Evolutionary conservation across 2,329 filamentous ascomycete genomes (phyloP), one percentile per base, ranked within the genome.

Genomic region (Penicillium sp.): DNA sequence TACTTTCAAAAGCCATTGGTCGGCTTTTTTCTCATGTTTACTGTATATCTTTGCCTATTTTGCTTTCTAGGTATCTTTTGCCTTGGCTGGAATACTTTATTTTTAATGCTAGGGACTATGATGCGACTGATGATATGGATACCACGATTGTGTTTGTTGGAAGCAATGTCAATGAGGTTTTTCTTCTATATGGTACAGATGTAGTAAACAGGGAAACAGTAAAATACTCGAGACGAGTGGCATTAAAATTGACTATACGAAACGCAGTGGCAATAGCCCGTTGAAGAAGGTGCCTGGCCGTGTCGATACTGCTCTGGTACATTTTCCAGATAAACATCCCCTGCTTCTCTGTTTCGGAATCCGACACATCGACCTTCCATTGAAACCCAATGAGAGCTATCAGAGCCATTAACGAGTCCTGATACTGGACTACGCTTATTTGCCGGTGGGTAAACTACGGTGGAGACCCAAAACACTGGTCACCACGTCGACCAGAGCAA

Each of bases 401-500:
- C 51, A 38, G 42, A 45, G 44, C 46, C 38, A 37, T 50, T 49
- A 38, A 29, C 10, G 24, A 40, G 27, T 37, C 20, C 41, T 41
- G n/a, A 27, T 3, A 33, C 43, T 10, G 10, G 25, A 23, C 29
- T 37, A 28, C 39, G 43, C 44, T 57, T 18, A 57, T 57, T 59
- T 52, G 52, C 44, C 49, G 44, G 54, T 56, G 58, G 57, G 55
- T 55, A 56, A 44, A 37, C 41, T 42, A 23, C 20, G 27, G 59
- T 60, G 57, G 64, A 58, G 56, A 61, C 62, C 47, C 60, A 60
- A 55, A 66, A 60, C 58, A 60, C 52, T 52, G 43, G 57, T 68
- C 63, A 63, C 65, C 63, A 65, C 67, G 58, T 66, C 64, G 63
- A 67, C 64, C 54, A 55, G 45, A 6, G 31, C 33, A 18, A 37